Base-by-base conservation (phyloP, 2,329 filamentous ascomycete species). In the Phyllosticta citriasiana region DNA sequence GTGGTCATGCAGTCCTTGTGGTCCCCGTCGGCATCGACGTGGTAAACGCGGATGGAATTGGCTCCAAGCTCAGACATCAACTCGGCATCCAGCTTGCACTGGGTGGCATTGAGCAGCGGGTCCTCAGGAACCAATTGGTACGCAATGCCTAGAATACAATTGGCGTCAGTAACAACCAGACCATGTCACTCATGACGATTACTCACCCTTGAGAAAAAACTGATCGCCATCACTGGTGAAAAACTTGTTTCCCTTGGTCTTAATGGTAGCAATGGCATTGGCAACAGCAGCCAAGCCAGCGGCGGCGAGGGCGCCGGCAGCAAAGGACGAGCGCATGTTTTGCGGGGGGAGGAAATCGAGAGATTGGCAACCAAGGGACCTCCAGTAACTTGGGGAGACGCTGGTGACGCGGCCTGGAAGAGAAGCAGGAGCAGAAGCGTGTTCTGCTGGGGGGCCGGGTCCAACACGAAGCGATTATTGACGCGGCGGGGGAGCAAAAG, bases 31-130 rank as follows among this genome's bases (percentile, higher is more conserved):
- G 88, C 77, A 68, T 95, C 87, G 64, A 96, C 89, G 70, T 96
- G 90, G 74, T 96, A 96, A 62, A 94, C 88, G 62, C 91, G 89
- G 69, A 96, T 91, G 30, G 88, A 82, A 72, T 96, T 96, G 71
- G 88, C 84, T 64, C 89, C 90, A 59, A 96, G 79, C 19, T 85
- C 84, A 72, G 89, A 82, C 88, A 96, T 95, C 69, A 92, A 80
- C 16, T 78, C 72, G 52, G 87, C 86, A 76, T 96, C 91, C 66
- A 85, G 84, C 67, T 81, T 74, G 78, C 90, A 95, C 77, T 96
- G 91, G 55, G 83, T 83, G 51, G 82, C 81, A 71, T 94, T 83
- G 66, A 89, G 76, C 64, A 96, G 82, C 56, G 91, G 91, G 70
- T 96, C 91, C 57, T 87, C 80, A 50, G 81, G 77, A n/a, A 79